A percentile compares a stretch with the other conserved stretches of the same genome.
Conservation (phyloP, 352 stramenopile species). For the Phytophthora cajani region DNA sequence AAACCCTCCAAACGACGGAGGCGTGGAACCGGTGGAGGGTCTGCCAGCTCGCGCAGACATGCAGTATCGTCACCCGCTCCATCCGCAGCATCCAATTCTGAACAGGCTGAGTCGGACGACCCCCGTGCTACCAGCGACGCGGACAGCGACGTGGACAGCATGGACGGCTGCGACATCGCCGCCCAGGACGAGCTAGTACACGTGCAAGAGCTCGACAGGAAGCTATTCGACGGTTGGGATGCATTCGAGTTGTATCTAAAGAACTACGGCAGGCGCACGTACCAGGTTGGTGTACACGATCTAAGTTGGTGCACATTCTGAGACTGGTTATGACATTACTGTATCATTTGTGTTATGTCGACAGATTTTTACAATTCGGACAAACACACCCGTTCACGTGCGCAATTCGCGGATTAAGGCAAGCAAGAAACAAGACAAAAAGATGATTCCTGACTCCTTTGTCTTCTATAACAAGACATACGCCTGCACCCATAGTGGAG, state of each 20-base stretch:
- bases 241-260: background rate
- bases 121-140: background rate
- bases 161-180: background rate
- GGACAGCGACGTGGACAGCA: too few species aligned
- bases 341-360: too few species aligned
- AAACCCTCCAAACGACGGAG: too few species aligned
- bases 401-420: background rate
- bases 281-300: background rate
- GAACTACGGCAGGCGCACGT: background rate
- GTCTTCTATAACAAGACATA: too few species aligned
- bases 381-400: background rate
- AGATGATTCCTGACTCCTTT: too few species aligned
- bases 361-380: background rate
- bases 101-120: background rate
- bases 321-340: background rate
- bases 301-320: background rate
- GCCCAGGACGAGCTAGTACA: background rate
- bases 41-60: too few species aligned
- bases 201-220: background rate
- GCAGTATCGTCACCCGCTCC: too few species aligned
- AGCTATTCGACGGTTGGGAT: background rate
- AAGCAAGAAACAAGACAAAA: too few species aligned
- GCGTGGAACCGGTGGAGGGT: too few species aligned
- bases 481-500: background rate
- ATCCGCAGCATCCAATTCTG: too few species aligned